Conservation (phyloP, 371 early-diverging fungal species). For the Conidiobolus coronatus region DNA sequence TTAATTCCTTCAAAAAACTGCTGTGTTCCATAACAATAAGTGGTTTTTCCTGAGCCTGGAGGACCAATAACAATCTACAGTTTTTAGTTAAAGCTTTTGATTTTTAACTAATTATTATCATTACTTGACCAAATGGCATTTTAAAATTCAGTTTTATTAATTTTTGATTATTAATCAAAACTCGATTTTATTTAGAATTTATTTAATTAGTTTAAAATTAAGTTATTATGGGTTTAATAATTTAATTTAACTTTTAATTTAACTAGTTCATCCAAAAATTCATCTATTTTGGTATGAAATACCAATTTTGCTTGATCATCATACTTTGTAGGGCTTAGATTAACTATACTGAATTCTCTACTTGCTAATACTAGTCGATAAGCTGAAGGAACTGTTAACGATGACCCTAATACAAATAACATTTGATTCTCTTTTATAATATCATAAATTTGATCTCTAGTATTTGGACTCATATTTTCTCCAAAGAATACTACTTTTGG, state of each 20-base stretch:
- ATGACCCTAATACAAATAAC: conserved; percentile 55
- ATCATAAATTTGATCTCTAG: conserved; percentile 21
- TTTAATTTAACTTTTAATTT: too few relatives aligned
- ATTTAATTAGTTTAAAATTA: too few relatives aligned
- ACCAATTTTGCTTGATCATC: too few relatives aligned
- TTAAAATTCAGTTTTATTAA: background rate
- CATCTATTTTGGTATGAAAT: too few relatives aligned
- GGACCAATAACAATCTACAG: conserved; percentile 82
- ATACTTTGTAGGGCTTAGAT: too few relatives aligned
- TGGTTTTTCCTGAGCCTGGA: conserved; percentile 95
- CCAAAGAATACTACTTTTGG: conserved; percentile 74
- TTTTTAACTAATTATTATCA: too few relatives aligned
- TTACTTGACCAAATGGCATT: conserved; percentile 8
- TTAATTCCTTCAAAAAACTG: conserved; percentile 67
- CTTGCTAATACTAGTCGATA: conserved; percentile 32
- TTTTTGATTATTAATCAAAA: too few relatives aligned
- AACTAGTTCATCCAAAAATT: too few relatives aligned
- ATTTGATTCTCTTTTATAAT: conserved; percentile 27
- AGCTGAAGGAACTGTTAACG: conserved; percentile 61
- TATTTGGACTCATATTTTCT: conserved; percentile 37
- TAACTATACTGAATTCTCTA: too few relatives aligned
- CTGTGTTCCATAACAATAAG: conserved; percentile 82
- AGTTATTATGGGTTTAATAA: too few relatives aligned
- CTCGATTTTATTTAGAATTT: too few relatives aligned
- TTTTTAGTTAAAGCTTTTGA: background rate